phyloP scores from a whole-genome alignment of 768 basidiomycete genomes.

The Mycena sanguinolenta region DNA sequence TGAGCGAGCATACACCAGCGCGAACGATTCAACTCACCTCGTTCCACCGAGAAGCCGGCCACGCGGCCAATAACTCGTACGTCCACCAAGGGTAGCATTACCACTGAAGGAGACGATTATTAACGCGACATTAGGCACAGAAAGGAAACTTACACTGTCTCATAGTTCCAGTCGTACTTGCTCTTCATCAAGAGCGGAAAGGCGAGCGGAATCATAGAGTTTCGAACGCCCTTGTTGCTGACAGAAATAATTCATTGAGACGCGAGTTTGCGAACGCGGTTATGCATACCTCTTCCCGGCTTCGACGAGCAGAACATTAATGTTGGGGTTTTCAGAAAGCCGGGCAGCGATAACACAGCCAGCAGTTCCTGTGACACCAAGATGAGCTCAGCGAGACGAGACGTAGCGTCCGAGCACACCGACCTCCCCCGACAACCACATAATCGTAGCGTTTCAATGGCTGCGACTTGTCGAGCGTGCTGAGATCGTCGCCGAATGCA shows the following conservation, averaged over 20 bases:
- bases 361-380: conserved; percentile 5
- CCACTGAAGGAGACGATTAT: neutral
- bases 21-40: neutral
- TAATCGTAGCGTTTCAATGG: neutral
- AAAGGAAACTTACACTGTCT: neutral
- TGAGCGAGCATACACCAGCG: neutral
- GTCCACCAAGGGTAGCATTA: neutral
- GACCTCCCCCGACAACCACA: conserved; percentile 3
- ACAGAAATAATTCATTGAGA: neutral
- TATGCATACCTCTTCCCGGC: conserved; percentile 3
- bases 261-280: neutral
- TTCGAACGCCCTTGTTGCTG: conserved; percentile 10
- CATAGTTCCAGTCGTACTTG: conserved; percentile 8
- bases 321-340: neutral
- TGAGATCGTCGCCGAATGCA: neutral
- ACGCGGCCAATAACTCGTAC: conserved; percentile 6
- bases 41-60: conserved; percentile 1
- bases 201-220: neutral
- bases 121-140: neutral
- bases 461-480: neutral
- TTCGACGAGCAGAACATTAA: neutral
- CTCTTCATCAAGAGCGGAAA: conserved; percentile 3
- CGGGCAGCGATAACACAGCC: neutral
- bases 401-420: neutral
- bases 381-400: neutral